Base-by-base conservation (phyloP, 306 rosid genomes). In the Boehmeria nivea region DNA sequence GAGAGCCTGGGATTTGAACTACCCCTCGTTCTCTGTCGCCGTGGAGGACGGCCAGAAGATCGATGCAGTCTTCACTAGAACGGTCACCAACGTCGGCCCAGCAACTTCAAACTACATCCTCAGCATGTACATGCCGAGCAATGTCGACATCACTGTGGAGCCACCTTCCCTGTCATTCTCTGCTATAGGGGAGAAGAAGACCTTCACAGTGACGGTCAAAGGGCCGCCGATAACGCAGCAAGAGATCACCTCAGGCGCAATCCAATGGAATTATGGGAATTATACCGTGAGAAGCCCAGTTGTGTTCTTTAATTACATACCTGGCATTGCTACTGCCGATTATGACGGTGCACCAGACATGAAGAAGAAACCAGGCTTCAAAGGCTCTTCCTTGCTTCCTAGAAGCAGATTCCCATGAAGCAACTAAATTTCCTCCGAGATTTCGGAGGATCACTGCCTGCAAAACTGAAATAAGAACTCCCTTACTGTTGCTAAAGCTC, bases 71-170 rank as follows among this genome's bases (percentile, higher is more conserved):
- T 55, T 72, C 57, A 51, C n/a, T 0, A 66, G 73, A 51, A 61
- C 31, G 14, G 61, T 72, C n/a, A 66, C 50, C 14, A 72, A 72
- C 44, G 69, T 72, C n/a, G 78, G 76, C 62, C 14, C 27, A 3
- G 42, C 52, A 31, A 70, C 42, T 27, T 68, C 79, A 12, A 59
- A 22, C 11, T 74, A 68, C 60, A 14, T 34, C 28, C 16, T 16
- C 16, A n/a, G 6, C 16, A 40, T 11, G 3, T 7, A 46, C 14
- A 52, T 14, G 1, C 36, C 36, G 8, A 6, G 50, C 58, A 2
- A 22, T 25, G 13, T 23, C 13, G 33, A 47, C 6, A 19, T 70
- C 7, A 19, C 40, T 19, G 75, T 70, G 16, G 46, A 13, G 19
- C 60, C 65, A 8, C 8, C 19, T n/a, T 34, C 44, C 6, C 54